Evolutionary conservation across 75 land plant genomes (phyloP).

Genomic region (Pinus taeda): DNA sequence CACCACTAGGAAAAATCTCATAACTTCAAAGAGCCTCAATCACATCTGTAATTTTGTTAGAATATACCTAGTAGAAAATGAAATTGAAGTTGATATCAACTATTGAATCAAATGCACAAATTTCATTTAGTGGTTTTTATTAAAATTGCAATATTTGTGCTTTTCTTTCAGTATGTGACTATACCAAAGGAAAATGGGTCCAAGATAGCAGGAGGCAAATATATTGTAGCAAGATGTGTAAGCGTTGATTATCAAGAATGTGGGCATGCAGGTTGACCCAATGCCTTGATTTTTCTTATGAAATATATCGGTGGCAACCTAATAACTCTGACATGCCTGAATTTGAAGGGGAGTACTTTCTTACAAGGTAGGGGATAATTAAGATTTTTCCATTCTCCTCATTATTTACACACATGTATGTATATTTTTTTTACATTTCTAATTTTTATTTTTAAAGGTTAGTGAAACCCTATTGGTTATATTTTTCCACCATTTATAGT

Average conservation of each 20-base stretch:
- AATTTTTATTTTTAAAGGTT: background rate
- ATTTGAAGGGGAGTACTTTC: constrained; percentile 48
- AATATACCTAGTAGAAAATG: background rate
- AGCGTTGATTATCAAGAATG: constrained; percentile 71
- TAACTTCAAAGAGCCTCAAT: background rate
- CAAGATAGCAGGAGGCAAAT: constrained; percentile 44
- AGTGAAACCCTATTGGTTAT: background rate
- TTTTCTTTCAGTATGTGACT: constrained; percentile 61
- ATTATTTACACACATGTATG: background rate
- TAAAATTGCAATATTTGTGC: constrained; percentile 2
- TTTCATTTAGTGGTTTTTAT: background rate
- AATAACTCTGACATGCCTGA: constrained; percentile 68
- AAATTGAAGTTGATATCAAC: background rate
- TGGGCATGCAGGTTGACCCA: constrained; percentile 90
- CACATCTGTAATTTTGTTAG: background rate
- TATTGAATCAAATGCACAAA: background rate
- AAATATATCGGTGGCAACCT: constrained; percentile 79
- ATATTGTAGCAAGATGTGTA: constrained; percentile 73
- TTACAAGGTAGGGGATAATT: constrained; percentile 44
- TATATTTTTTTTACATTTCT: too few species aligned
- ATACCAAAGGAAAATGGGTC: constrained; percentile 82
- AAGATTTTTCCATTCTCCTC: background rate
- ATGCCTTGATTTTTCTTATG: constrained; percentile 79
- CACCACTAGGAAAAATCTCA: background rate
- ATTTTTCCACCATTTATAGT: too few species aligned